Conservation (phyloP, 208 protist species). For the Leishmania gerbilli region DNA sequence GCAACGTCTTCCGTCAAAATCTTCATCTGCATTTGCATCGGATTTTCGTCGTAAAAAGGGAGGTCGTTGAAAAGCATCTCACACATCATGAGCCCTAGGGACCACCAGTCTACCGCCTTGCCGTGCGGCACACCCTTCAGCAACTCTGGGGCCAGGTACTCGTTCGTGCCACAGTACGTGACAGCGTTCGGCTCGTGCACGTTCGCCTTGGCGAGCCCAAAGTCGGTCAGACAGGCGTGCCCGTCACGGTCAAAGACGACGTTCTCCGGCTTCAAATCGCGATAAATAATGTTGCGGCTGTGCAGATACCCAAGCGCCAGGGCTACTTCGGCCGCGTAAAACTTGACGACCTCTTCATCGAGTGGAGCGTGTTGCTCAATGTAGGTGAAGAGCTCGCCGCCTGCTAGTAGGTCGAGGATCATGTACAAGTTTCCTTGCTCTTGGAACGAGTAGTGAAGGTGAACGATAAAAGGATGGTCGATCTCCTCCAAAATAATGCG, state of each 20-base stretch:
- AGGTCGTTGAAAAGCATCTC: slow-evolving; percentile 95
- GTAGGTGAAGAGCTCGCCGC: slow-evolving; percentile 92
- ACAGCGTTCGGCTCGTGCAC: slow-evolving; percentile 58
- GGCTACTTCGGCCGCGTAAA: slow-evolving; percentile 93
- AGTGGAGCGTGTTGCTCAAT: slow-evolving; percentile 65
- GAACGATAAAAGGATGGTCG: slow-evolving; percentile 94
- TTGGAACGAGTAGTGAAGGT: slow-evolving; percentile 96
- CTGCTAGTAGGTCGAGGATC: slow-evolving; percentile 92
- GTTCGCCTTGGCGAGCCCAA: slow-evolving; percentile 88
- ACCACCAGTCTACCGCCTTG: slow-evolving; percentile 98
- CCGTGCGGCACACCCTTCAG: slow-evolving; percentile 90
- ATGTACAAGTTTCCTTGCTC: slow-evolving; percentile 92
- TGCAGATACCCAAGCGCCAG: slow-evolving; percentile 93
- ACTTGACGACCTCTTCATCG: slow-evolving; percentile 76
- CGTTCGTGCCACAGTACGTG: slow-evolving; percentile 91
- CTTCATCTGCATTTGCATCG: slow-evolving; percentile 80
- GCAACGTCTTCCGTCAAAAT: slow-evolving; percentile 71
- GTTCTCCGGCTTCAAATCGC: slow-evolving; percentile 94
- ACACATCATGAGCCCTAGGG: slow-evolving; percentile 96
- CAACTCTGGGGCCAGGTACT: slow-evolving; percentile 95
- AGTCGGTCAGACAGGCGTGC: slow-evolving; percentile 90
- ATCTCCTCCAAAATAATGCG: slow-evolving; percentile 92
- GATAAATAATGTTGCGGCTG: slow-evolving; percentile 92
- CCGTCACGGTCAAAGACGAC: slow-evolving; percentile 85
- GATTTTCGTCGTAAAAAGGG: slow-evolving; percentile 94